These are phyloP conservation scores for Westerdykella sp. DNA, from an alignment of 2,329 filamentous ascomycete species.

Conservation along the genomic window DNA sequence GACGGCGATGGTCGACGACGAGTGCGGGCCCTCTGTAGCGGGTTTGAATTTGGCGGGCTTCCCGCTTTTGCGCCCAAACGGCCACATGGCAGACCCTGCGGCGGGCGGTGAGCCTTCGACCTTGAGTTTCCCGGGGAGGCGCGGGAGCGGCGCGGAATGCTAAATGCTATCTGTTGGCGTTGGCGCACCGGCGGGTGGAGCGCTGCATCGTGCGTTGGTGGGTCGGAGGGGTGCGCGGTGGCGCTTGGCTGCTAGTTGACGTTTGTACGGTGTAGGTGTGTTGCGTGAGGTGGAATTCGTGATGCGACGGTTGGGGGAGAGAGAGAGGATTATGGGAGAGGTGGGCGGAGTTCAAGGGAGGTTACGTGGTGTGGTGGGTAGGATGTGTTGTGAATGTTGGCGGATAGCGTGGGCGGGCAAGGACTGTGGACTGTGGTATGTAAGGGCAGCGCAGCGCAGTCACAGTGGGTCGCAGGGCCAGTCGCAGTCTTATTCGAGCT, in stretches of 20 bases:
- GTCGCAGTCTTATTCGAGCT: no score
- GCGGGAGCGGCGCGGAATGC: slow-evolving; percentile 9
- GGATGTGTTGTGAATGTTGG: no score
- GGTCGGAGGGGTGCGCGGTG: not conserved
- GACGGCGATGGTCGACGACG: slow-evolving; percentile 40
- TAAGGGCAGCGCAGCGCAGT: no score
- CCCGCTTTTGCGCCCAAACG: slow-evolving; percentile 68
- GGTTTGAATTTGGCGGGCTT: slow-evolving; percentile 51
- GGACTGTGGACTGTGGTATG: no score
- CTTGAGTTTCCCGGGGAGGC: not conserved
- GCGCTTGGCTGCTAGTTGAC: not conserved
- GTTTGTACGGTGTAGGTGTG: not conserved
- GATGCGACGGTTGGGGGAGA: not conserved
- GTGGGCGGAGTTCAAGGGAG: not conserved
- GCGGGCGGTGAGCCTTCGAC: no score
- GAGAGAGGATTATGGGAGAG: not conserved
- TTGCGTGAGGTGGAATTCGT: not conserved
- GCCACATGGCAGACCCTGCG: slow-evolving; percentile 55
- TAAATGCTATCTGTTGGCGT: slow-evolving; percentile 16
- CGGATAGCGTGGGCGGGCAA: not conserved
- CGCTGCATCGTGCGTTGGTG: slow-evolving; percentile 9
- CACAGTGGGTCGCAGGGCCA: no score
- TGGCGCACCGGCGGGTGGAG: slow-evolving; percentile 2
- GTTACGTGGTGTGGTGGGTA: not conserved
- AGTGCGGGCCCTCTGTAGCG: slow-evolving; percentile 8